Evolutionary conservation across 805 yeast genomes (phyloP).

Genomic region (Wickerhamiella sergipiensis): DNA sequence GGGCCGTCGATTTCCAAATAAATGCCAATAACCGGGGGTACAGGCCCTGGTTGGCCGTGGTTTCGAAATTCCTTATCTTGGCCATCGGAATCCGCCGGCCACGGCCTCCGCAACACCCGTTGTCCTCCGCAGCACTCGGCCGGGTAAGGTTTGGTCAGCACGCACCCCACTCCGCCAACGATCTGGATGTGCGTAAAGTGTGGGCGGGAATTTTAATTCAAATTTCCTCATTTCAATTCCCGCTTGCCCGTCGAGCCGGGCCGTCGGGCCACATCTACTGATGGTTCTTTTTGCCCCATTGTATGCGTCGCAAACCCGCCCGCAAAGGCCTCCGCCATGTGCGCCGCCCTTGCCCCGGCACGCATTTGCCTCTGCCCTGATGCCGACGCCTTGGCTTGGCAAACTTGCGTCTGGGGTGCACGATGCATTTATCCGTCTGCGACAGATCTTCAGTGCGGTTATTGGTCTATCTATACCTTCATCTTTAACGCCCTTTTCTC

Average conservation of each 20-base stretch:
- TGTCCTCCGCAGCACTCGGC: neutral
- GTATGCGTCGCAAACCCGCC: neutral
- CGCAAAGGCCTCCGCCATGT: neutral
- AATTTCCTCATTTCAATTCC: no score
- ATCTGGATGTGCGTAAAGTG: no score
- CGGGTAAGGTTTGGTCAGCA: neutral
- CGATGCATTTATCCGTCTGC: neutral
- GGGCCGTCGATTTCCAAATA: no score
- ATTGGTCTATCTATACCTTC: no score
- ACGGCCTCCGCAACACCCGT: neutral
- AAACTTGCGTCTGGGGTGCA: neutral
- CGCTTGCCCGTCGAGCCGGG: no score
- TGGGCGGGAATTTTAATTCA: no score
- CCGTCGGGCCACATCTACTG: no score
- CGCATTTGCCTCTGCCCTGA: neutral
- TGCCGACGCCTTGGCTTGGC: neutral
- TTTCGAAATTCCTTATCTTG: no score
- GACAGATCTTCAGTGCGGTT: neutral
- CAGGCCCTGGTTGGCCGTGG: no score
- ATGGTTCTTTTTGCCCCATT: neutral
- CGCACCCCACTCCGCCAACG: neutral
- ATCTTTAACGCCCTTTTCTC: no score
- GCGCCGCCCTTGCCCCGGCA: neutral
- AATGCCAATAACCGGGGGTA: no score
- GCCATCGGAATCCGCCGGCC: no score